Percentiles rank a stretch among this genome's conserved stretches.
phyloP scores from a whole-genome alignment of 768 basidiomycete genomes.

The Podaxis sp. region DNA sequence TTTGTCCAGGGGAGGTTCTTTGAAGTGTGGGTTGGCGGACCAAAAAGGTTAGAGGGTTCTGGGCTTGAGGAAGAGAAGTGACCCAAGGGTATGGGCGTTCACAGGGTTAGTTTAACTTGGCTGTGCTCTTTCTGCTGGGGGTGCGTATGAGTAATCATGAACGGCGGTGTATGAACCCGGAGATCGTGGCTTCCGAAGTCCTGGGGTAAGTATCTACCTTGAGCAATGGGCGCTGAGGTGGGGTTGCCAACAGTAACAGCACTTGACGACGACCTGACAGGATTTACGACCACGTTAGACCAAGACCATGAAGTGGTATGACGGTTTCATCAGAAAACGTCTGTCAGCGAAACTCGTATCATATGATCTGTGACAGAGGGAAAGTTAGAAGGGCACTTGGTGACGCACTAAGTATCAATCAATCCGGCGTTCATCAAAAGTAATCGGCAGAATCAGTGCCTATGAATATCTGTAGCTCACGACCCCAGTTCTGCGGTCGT shows the following conservation, averaged over 20 bases:
- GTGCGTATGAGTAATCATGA: not conserved
- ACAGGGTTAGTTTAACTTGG: not conserved
- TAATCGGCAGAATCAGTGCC: not conserved
- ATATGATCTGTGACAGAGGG: not conserved
- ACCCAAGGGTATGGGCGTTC: constrained; percentile 1
- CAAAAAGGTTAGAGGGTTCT: not conserved
- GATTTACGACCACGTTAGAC: not conserved
- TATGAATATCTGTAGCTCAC: not conserved
- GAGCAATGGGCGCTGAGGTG: not conserved
- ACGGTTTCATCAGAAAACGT: not conserved
- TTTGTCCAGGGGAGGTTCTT: not conserved
- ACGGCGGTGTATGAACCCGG: not conserved
- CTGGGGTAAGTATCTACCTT: not conserved
- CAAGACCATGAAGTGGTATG: not conserved
- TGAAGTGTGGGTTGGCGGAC: not conserved
- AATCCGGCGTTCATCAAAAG: not conserved
- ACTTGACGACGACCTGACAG: not conserved
- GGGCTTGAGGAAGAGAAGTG: not conserved
- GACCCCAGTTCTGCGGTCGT: not conserved
- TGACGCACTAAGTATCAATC: not conserved
- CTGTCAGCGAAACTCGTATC: not conserved
- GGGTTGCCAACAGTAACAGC: not conserved
- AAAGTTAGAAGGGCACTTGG: not conserved
- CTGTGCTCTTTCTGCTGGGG: not conserved
- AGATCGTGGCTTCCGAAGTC: not conserved